These are phyloP conservation scores for Termitomyces sp. DNA, from an alignment of 768 basidiomycete genomes.

Conservation along the genomic window DNA sequence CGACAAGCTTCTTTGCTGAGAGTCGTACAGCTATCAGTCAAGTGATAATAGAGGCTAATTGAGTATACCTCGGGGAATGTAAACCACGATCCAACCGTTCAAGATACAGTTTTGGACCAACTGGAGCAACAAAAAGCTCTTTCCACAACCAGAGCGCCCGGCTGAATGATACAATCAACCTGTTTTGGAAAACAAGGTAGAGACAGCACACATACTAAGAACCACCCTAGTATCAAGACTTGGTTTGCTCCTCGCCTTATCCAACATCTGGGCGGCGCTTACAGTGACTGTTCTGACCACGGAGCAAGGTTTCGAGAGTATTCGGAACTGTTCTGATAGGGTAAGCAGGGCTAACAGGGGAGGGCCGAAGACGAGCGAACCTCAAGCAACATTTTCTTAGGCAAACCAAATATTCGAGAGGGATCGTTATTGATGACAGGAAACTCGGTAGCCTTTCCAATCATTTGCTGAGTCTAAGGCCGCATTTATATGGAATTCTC, in stretches of 20 bases:
- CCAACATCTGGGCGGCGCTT: conserved; percentile 48
- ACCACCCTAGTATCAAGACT: conserved; percentile 57
- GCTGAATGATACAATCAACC: conserved; percentile 37
- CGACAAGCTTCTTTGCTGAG: conserved; percentile 49
- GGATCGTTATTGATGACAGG: conserved; percentile 42
- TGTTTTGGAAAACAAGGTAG: neutral
- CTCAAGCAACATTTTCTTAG: conserved; percentile 67
- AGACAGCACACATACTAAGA: conserved; percentile 49
- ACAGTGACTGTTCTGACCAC: conserved; percentile 71
- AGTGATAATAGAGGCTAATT: neutral
- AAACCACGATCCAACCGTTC: conserved; percentile 78
- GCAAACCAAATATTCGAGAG: conserved; percentile 67
- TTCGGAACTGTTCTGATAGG: conserved; percentile 50
- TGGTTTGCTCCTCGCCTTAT: conserved; percentile 42
- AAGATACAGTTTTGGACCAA: conserved; percentile 63
- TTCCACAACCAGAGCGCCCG: conserved; percentile 75
- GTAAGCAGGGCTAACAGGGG: neutral
- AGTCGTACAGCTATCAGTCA: neutral
- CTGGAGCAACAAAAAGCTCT: conserved; percentile 77
- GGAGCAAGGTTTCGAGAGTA: conserved; percentile 69
- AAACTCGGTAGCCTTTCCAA: conserved; percentile 49
- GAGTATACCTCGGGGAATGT: conserved; percentile 68
- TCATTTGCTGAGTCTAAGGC: conserved; percentile 25
- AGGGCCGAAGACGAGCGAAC: conserved; percentile 35
- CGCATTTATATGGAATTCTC: conserved; percentile 14